These are phyloP conservation scores for Anisodus tanguticus DNA, from an alignment of 257 asterid genomes.

Conservation along the genomic window DNA sequence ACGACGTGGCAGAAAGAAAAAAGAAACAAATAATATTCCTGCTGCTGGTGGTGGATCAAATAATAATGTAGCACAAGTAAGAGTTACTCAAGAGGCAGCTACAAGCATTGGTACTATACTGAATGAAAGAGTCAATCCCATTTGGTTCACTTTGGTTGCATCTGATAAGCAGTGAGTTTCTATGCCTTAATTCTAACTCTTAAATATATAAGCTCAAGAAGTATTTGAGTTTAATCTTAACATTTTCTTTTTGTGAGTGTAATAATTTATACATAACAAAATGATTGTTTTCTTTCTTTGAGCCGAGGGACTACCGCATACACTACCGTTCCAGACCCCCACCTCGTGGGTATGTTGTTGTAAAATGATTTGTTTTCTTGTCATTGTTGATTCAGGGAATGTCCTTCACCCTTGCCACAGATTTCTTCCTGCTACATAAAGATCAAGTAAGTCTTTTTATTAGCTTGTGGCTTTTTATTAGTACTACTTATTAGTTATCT, in stretches of 20 bases:
- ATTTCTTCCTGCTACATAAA: conserved; percentile 25
- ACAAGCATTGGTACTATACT: background rate
- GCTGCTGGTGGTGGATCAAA: background rate
- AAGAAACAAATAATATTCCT: background rate
- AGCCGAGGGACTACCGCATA: no score
- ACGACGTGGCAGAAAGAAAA: background rate
- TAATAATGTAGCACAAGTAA: background rate
- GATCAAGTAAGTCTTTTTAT: conserved; percentile 32
- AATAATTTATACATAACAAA: background rate
- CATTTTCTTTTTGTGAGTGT: no score
- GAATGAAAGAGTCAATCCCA: background rate
- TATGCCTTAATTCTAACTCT: background rate
- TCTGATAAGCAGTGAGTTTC: conserved; percentile 36
- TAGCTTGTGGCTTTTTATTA: no score
- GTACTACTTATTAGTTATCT: no score
- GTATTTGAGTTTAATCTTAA: background rate
- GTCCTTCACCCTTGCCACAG: conserved; percentile 20
- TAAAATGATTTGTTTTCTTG: background rate
- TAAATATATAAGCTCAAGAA: background rate
- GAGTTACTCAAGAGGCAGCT: conserved; percentile 1
- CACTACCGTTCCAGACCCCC: no score
- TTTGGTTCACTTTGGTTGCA: conserved; percentile 40
- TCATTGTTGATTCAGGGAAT: background rate
- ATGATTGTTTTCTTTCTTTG: background rate
- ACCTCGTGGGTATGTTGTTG: no score